Base-by-base conservation (phyloP, 1,139 yeast species). In the Scheffersomyces segobiensis region DNA sequence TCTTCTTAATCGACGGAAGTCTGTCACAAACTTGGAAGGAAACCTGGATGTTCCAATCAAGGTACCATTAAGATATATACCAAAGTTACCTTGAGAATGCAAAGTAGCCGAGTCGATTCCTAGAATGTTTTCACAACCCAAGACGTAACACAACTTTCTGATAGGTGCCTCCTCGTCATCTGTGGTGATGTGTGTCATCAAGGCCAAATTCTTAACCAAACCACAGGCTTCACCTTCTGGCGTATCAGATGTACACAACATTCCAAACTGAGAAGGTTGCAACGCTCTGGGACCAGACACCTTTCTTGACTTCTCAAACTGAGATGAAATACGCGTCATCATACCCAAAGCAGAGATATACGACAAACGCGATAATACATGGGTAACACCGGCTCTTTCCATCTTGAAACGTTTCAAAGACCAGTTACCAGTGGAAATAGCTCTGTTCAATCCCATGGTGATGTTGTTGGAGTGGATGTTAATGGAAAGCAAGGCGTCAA, bases 141-240 rank as follows among this genome's bases (percentile, higher is more conserved):
- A 81, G 24, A 89, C 80, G 67, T 80, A 89, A 71, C 98, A 92
- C 52, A 93, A 79, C 60, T 84, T 85, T 64, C 83, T 85, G 52
- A 95, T 86, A 17, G 99, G 98, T 19, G 82, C 90, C 71, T 95
- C 98, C 73, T 95, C 99, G 67, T 92, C 98, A 74, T 95, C 99
- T 3, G 99, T 93, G 10, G 99, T 95, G 69, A 95, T 96, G 76
- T 95, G 99, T 18, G 99, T 95, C 99, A 95, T 95, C 57, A 95
- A 82, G 1, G 99, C 99, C 73, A 95, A 81, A 71, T 95, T 95
- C 75, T 95, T 95, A 47, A 95, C 99, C 73, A 95, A 84, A 69
- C 99, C 99, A 86, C 99, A 95, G 1, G 99, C 99, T 74, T 96
- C 99, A 82, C 99, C 99, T 84, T 95, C 99, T 2, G 99, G 99